Conservation (phyloP, 306 rosid genomes). For the Quercus parvula region DNA sequence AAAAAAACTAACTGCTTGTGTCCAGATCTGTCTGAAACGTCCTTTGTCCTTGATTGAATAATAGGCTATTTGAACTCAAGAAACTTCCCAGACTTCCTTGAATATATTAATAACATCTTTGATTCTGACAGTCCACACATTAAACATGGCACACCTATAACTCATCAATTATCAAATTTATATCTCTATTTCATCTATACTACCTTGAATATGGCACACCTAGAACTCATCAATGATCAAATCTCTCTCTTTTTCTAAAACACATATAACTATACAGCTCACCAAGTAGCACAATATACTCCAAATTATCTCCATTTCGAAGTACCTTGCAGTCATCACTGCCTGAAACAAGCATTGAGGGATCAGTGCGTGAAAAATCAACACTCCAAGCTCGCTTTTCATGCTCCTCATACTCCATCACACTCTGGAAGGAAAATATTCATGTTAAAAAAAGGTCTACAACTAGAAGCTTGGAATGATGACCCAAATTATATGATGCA, state of each 20-base stretch:
- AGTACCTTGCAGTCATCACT: slow-evolving; percentile 97
- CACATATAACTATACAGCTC: not conserved
- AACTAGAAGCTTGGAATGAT: not conserved
- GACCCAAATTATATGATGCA: not conserved
- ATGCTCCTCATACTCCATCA: slow-evolving; percentile 99
- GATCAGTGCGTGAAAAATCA: slow-evolving; percentile 94
- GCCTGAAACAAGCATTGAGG: slow-evolving; percentile 95
- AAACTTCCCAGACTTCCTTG: too few species aligned
- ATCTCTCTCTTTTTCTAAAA: not conserved
- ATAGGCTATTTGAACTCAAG: not conserved
- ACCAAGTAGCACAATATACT: not conserved
- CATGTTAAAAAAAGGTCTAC: not conserved
- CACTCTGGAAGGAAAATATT: slow-evolving; percentile 51
- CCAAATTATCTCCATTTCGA: slow-evolving; percentile 6
- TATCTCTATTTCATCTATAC: not conserved
- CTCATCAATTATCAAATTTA: not conserved
- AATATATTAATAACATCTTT: not conserved
- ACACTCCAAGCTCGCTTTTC: slow-evolving; percentile 99
- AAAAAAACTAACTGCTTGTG: not conserved
- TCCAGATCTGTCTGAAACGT: not conserved
- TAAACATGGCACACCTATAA: not conserved
- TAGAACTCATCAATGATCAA: not conserved
- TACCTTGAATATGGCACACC: not conserved
- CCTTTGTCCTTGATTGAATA: too few species aligned
- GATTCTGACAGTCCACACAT: not conserved